Base-by-base conservation (phyloP, 1,284 basidiomycete species). In the Rhodotorula sp. region DNA sequence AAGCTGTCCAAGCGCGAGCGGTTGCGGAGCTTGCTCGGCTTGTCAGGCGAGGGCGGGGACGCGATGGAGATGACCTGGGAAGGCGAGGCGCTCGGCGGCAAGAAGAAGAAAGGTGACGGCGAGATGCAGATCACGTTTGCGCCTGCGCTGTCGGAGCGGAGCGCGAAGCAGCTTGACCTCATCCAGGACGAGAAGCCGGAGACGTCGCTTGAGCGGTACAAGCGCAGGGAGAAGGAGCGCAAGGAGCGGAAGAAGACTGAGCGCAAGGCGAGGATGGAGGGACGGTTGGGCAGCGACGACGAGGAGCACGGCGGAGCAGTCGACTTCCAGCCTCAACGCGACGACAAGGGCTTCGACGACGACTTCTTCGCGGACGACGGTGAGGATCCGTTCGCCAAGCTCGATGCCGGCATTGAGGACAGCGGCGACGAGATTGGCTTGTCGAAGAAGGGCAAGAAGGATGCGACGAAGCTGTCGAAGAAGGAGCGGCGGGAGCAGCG, bases 81-180 rank as follows among this genome's bases (percentile, higher is more conserved):
- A 40, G 70, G 70, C 16, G 60, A 51, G n/a, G 60, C 51, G 11
- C 50, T 52, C 18, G 37, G 34, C 1, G 73, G 69, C 20, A 59
- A 57, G 24, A 70, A 69, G 54, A 31, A 50, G 26, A 53, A 40
- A 58, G 71, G 65, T 18, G 67, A 77, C 52, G 64, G 61, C 22
- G 77, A 92, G 69, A 90, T 97, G 88, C 89, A 96, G 81, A 90
- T 98, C 77, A 96, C 93, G 2, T 97, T 98, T 80, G 88, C 86
- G 28, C 91, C 94, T 1, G 94, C 88, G 9, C 82, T 97, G 55
- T 69, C 71, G 46, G 75, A 88, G 83, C 67, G 71, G 26, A 70
- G 68, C 51, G 68, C 68, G 37, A 70, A 70, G 50, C 68, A 70
- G 65, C 68, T 70, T 61, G 70, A 68, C 68, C 84, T 83, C 60